A percentile compares a stretch with the other conserved stretches of the same genome.
These are phyloP conservation scores for Aschersonia sp. DNA, from an alignment of 2,329 filamentous ascomycete species.

Conservation along the genomic window DNA sequence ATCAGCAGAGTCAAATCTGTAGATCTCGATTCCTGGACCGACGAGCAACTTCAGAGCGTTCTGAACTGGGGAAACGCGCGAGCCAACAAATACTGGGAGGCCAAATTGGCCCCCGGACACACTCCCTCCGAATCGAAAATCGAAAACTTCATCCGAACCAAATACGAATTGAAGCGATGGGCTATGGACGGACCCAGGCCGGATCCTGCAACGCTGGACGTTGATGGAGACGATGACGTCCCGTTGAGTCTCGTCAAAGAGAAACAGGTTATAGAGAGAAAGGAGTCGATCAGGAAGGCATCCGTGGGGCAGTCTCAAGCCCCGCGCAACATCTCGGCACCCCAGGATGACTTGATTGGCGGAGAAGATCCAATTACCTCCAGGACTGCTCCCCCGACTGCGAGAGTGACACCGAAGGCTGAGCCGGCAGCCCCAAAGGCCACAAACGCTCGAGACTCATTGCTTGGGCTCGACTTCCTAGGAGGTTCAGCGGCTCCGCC, in stretches of 20 bases:
- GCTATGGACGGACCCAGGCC: conserved; percentile 96
- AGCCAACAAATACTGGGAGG: conserved; percentile 98
- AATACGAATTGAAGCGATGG: conserved; percentile 98
- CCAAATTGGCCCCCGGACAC: conserved; percentile 81
- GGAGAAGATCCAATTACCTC: conserved; percentile 54
- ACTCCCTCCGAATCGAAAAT: conserved; percentile 95
- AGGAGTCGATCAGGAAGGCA: conserved; percentile 46
- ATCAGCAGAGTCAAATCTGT: conserved; percentile 97
- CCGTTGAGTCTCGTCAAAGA: conserved; percentile 48
- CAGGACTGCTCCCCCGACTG: conserved; percentile 51
- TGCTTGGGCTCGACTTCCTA: conserved; percentile 87
- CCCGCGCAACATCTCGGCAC: conserved; percentile 20
- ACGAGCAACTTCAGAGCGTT: conserved; percentile 90
- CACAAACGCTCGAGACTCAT: conserved; percentile 69
- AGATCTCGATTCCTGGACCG: conserved; percentile 95
- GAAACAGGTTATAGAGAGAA: conserved; percentile 48
- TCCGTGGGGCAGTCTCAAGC: conserved; percentile 29
- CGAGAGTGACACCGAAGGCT: conserved; percentile 44
- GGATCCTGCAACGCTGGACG: conserved; percentile 76
- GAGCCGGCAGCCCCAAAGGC: conserved; percentile 51
- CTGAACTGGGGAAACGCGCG: conserved; percentile 90
- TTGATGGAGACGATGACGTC: conserved; percentile 73
- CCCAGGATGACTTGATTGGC: conserved; percentile 68
- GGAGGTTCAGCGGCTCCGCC: conserved; percentile 59
- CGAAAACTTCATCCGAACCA: conserved; percentile 98